phyloP scores from a whole-genome alignment of 805 yeast species.

The Ogataea salicorniae region DNA sequence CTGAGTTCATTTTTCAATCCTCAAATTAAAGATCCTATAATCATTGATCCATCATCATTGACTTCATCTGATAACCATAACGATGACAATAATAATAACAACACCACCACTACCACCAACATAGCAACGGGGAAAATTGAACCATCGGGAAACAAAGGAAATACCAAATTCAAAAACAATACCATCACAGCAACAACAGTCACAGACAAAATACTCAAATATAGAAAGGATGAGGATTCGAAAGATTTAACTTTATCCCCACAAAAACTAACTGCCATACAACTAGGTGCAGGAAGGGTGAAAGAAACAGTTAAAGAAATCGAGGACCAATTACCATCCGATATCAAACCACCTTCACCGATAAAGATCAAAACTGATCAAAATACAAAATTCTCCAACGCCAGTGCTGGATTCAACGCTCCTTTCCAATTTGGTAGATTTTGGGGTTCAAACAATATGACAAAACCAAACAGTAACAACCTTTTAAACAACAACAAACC shows the following conservation, averaged over 20 bases:
- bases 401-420: no score
- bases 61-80: neutral
- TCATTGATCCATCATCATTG: slow-evolving; percentile 6
- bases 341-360: slow-evolving; percentile 13
- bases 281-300: slow-evolving; percentile 22
- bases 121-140: neutral
- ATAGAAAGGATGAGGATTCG: slow-evolving; percentile 8
- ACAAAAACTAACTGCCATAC: slow-evolving; percentile 11
- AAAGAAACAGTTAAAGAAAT: slow-evolving; percentile 24
- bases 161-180: neutral
- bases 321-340: slow-evolving; percentile 15
- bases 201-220: slow-evolving; percentile 6
- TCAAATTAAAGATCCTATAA: slow-evolving; percentile 20
- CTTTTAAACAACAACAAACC: no score
- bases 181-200: neutral
- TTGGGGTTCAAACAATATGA: slow-evolving; percentile 1
- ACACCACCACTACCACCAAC: neutral
- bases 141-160: neutral
- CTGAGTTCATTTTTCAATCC: slow-evolving; percentile 23
- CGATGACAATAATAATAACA: neutral
- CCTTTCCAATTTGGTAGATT: neutral
- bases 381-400: no score
- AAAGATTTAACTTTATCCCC: slow-evolving; percentile 16
- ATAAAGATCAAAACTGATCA: neutral
- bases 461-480: neutral